Evolutionary conservation across 2,329 filamentous ascomycete genomes (phyloP).

Genomic region (Aspergillus eucalypticola): DNA sequence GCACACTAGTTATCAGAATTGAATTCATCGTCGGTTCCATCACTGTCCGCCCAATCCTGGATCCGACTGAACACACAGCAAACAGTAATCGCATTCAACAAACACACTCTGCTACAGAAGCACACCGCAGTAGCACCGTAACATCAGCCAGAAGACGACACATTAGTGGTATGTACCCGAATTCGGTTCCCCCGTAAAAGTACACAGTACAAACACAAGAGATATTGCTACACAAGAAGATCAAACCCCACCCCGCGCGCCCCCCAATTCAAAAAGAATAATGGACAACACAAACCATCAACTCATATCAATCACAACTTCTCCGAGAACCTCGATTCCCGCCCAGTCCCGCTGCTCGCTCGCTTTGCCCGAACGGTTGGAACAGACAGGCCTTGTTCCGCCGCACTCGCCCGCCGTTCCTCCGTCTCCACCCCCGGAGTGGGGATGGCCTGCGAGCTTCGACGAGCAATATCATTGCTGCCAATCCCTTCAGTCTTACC

Average conservation of each 20-base stretch:
- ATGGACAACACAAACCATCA: no score
- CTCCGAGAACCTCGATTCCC: conserved; percentile 41
- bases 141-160: no score
- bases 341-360: conserved; percentile 26
- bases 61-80: background rate
- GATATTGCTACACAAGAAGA: conserved; percentile 2
- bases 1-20: no score
- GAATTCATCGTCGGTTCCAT: no score
- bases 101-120: no score
- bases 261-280: no score
- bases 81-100: background rate
- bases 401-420: conserved; percentile 31
- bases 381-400: conserved; percentile 32
- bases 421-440: conserved; percentile 23
- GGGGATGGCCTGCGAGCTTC: conserved; percentile 10
- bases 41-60: no score
- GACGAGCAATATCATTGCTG: conserved; percentile 5
- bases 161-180: background rate
- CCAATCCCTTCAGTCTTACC: conserved; percentile 21
- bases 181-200: background rate
- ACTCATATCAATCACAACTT: conserved; percentile 31
- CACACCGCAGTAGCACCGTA: no score
- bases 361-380: conserved; percentile 31
- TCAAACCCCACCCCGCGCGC: no score
- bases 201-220: background rate